phyloP scores from a whole-genome alignment of 495 filamentous ascomycete species.

The Penicillium chermesinum region DNA sequence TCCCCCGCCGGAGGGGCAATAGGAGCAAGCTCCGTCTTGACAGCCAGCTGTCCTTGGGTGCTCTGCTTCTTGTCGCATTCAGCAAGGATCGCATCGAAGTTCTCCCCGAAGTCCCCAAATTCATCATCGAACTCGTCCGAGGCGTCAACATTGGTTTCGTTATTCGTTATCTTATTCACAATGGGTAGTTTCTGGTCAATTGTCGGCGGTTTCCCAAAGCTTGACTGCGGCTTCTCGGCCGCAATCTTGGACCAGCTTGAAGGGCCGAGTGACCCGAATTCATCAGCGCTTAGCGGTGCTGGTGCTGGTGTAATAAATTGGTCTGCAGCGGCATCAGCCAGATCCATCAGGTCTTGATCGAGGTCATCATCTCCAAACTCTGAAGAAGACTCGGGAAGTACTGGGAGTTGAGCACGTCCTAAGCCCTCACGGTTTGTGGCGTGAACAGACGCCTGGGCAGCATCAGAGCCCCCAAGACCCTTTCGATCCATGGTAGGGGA shows the following conservation, averaged over 20 bases:
- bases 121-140: slow-evolving; percentile 65
- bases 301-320: slow-evolving; percentile 18
- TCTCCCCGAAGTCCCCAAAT: slow-evolving; percentile 53
- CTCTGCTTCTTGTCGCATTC: slow-evolving; percentile 31
- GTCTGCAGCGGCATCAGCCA: slow-evolving; percentile 36
- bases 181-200: slow-evolving; percentile 6
- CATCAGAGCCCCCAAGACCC: slow-evolving; percentile 4
- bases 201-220: slow-evolving; percentile 1
- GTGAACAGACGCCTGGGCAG: slow-evolving; percentile 6
- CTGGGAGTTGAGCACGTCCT: slow-evolving; percentile 7
- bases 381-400: slow-evolving; percentile 41
- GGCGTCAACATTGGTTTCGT: slow-evolving; percentile 26
- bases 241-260: slow-evolving; percentile 15
- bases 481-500: slow-evolving; percentile 44
- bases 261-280: slow-evolving; percentile 16
- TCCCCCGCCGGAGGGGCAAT: neutral
- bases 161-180: slow-evolving; percentile 48
- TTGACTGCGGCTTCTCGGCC: slow-evolving; percentile 11
- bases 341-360: slow-evolving; percentile 49
- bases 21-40: slow-evolving; percentile 3
- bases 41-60: slow-evolving; percentile 2
- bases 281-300: slow-evolving; percentile 12
- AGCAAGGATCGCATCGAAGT: slow-evolving; percentile 37
- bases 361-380: slow-evolving; percentile 61
- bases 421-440: slow-evolving; percentile 3